Evolutionary conservation across 2,329 filamentous ascomycete genomes (phyloP).

Genomic region (Apiospora rasikravindrae): DNA sequence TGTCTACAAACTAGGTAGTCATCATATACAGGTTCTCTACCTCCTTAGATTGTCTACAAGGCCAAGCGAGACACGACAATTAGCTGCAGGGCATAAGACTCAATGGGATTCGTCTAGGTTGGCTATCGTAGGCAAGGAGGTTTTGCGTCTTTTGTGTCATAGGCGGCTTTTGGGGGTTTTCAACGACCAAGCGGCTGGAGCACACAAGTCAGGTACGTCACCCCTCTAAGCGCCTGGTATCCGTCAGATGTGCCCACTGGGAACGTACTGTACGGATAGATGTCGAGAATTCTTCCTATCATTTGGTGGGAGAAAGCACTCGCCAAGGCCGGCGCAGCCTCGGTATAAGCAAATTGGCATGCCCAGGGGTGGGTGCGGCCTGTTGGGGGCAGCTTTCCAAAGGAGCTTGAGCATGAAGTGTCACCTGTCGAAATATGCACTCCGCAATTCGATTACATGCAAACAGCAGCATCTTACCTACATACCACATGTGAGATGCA

Average conservation of each 20-base stretch:
- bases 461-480: constrained; percentile 15
- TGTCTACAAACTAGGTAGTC: neutral
- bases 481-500: constrained; percentile 15
- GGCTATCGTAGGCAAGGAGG: neutral
- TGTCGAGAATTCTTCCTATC: neutral
- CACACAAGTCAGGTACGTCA: neutral
- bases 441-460: constrained; percentile 14
- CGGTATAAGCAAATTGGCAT: constrained; percentile 5
- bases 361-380: neutral
- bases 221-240: neutral
- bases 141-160: neutral
- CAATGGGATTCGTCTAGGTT: neutral
- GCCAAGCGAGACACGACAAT: constrained; percentile 4
- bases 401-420: neutral
- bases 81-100: neutral
- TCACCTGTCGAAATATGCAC: constrained; percentile 18
- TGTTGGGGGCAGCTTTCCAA: neutral
- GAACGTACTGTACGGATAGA: neutral
- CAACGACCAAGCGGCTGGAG: constrained; percentile 5
- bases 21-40: neutral
- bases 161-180: neutral
- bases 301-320: neutral
- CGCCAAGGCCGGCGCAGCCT: neutral
- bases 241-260: neutral
- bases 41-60: neutral